Conservation (phyloP, 1,284 basidiomycete species). For the Pterulicium gracile region DNA sequence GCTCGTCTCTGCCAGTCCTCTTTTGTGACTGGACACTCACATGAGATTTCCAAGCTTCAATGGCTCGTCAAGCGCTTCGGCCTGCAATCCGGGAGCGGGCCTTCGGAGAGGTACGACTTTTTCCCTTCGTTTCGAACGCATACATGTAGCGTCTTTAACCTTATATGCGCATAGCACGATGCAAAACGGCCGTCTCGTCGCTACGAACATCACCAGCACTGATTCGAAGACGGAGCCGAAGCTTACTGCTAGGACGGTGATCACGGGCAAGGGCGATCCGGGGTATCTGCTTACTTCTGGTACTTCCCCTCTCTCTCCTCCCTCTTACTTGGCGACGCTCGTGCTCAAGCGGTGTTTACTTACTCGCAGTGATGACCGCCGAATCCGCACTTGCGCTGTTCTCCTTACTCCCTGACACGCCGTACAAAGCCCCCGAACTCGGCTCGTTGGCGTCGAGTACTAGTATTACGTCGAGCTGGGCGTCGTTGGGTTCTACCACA, state of each 20-base stretch:
- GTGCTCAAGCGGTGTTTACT: too few relatives aligned
- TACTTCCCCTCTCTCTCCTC: conserved; percentile 20
- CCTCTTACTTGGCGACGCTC: conserved; percentile 1
- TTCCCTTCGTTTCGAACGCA: too few relatives aligned
- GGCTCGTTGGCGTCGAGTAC: too few relatives aligned
- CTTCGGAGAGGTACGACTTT: conserved; percentile 41
- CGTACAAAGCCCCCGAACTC: neutral
- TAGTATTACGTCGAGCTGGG: too few relatives aligned
- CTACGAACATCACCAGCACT: conserved; percentile 43
- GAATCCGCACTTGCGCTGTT: conserved; percentile 68
- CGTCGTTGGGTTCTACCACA: too few relatives aligned
- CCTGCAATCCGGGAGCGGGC: conserved; percentile 51
- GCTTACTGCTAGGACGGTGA: conserved; percentile 8
- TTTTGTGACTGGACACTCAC: neutral
- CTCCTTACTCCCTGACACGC: conserved; percentile 16
- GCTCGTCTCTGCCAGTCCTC: conserved; percentile 1
- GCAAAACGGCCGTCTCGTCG: conserved; percentile 42
- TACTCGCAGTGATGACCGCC: conserved; percentile 52
- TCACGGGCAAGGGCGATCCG: conserved; percentile 65
- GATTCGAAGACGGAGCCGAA: conserved; percentile 18
- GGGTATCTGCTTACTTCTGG: conserved; percentile 65
- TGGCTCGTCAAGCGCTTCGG: conserved; percentile 39
- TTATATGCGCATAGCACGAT: conserved; percentile 42
- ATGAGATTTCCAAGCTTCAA: conserved; percentile 30
- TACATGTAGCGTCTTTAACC: too few relatives aligned